Conservation (phyloP, 2,329 filamentous ascomycete species). For the Beauveria varroae region DNA sequence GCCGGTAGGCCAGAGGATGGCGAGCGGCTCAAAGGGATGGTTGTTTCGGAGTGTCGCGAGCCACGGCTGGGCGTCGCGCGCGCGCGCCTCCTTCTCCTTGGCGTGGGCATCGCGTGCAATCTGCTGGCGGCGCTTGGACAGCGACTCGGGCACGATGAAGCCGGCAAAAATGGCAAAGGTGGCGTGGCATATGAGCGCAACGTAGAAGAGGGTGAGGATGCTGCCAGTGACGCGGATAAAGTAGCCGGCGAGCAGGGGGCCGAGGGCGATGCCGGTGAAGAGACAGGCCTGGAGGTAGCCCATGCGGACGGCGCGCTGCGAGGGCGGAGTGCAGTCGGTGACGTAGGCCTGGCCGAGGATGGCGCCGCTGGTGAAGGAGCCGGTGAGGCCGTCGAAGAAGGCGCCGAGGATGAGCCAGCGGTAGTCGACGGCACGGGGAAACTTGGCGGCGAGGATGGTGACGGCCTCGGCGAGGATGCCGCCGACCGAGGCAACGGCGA, state of each 20-base stretch:
- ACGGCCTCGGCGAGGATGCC: constrained; percentile 67
- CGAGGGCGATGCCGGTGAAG: constrained; percentile 81
- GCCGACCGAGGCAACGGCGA: constrained; percentile 68
- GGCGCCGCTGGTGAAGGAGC: constrained; percentile 80
- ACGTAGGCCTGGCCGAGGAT: constrained; percentile 77
- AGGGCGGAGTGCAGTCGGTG: constrained; percentile 78
- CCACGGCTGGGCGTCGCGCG: constrained; percentile 18
- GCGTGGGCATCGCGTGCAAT: constrained; percentile 62
- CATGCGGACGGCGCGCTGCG: constrained; percentile 72
- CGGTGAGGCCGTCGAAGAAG: constrained; percentile 73
- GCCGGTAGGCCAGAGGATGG: constrained; percentile 67
- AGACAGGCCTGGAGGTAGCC: constrained; percentile 86
- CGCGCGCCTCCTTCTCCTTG: constrained; percentile 33
- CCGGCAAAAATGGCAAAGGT: constrained; percentile 66
- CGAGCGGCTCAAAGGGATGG: constrained; percentile 71
- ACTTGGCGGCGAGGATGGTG: constrained; percentile 70
- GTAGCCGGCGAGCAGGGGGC: constrained; percentile 73
- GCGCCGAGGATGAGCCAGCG: constrained; percentile 72
- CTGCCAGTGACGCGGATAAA: constrained; percentile 70
- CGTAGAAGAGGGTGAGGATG: constrained; percentile 77
- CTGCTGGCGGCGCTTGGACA: constrained; percentile 65
- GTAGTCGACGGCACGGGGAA: constrained; percentile 64
- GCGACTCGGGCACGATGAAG: constrained; percentile 74
- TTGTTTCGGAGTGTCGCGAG: constrained; percentile 32
- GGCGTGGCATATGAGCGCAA: constrained; percentile 63